A percentile compares a stretch with the other conserved stretches of the same genome.
phyloP scores from a whole-genome alignment of 805 yeast genomes.

The Saccharomycopsis sp. region DNA sequence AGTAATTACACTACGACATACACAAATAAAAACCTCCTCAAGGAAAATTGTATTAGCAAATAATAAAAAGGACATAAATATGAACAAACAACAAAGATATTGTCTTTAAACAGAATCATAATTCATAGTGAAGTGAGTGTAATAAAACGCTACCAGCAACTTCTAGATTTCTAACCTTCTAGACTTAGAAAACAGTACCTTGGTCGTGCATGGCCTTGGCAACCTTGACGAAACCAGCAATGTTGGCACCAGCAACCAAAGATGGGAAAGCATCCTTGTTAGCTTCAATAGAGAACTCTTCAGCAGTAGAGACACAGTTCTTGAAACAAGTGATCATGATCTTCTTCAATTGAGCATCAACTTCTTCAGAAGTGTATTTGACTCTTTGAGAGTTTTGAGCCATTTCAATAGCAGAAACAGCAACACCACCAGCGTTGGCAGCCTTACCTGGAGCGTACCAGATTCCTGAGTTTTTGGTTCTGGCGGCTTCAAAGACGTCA shows the following conservation, averaged over 20 bases:
- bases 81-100: not conserved
- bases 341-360: conserved; percentile 81
- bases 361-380: conserved; percentile 87
- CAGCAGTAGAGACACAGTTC: conserved; percentile 85
- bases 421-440: conserved; percentile 99
- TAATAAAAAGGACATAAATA: not conserved
- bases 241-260: conserved; percentile 94
- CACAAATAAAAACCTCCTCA: not conserved
- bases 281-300: conserved; percentile 65
- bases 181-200: conserved; percentile 63
- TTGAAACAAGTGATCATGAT: conserved; percentile 92
- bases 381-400: conserved; percentile 97
- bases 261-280: conserved; percentile 74
- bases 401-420: conserved; percentile 98
- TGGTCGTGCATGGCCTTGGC: conserved; percentile 98
- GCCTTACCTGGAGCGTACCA: conserved; percentile 99
- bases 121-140: not conserved
- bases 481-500: conserved; percentile 83
- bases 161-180: too few relatives aligned
- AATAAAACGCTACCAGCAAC: not conserved
- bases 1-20: too few relatives aligned
- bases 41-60: too few relatives aligned
- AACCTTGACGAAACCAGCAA: conserved; percentile 97
- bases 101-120: not conserved
- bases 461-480: conserved; percentile 49